Percentiles rank a stretch among this genome's conserved stretches.
These are phyloP conservation scores for Trametes hirsuta DNA, from an alignment of 1,284 basidiomycete species.

Conservation along the genomic window DNA sequence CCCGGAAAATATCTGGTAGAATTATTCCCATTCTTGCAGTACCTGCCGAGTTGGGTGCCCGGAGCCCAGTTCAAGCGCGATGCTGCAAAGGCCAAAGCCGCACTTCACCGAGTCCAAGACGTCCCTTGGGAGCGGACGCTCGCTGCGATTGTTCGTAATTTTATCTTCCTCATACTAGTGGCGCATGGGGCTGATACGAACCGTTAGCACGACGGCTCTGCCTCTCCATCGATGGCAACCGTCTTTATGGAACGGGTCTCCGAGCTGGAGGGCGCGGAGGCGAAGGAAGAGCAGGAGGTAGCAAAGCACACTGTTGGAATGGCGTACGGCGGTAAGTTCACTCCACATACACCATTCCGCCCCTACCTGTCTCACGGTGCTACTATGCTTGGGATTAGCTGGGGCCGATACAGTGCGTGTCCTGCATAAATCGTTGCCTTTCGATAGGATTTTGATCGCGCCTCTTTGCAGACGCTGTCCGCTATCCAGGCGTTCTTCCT, in stretches of 20 bases:
- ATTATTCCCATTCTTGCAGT: slow-evolving; percentile 10
- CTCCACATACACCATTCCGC: background rate
- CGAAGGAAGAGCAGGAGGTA: background rate
- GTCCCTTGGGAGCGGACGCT: slow-evolving; percentile 10
- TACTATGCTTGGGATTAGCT: background rate
- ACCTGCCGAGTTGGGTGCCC: slow-evolving; percentile 14
- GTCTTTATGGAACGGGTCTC: slow-evolving; percentile 5
- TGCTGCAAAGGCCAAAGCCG: background rate
- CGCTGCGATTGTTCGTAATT: slow-evolving; percentile 10
- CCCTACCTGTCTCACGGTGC: background rate
- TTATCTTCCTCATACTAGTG: background rate
- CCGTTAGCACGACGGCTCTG: slow-evolving; percentile 2
- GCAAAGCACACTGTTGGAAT: background rate
- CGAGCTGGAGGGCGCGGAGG: background rate
- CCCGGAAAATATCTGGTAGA: slow-evolving; percentile 21
- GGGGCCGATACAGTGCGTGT: slow-evolving; percentile 8
- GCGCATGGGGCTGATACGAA: background rate
- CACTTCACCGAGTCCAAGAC: background rate
- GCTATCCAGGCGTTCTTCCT: slow-evolving; percentile 27
- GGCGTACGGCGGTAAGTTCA: slow-evolving; percentile 1
- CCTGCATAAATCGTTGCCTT: too few species aligned
- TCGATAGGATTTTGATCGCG: background rate
- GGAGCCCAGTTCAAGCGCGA: slow-evolving; percentile 16
- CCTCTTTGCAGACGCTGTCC: slow-evolving; percentile 1
- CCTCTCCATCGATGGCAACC: slow-evolving; percentile 1